Evolutionary conservation across 108 stramenopile genomes (phyloP).

Genomic region (Pseudonitzschia delicatissima): DNA sequence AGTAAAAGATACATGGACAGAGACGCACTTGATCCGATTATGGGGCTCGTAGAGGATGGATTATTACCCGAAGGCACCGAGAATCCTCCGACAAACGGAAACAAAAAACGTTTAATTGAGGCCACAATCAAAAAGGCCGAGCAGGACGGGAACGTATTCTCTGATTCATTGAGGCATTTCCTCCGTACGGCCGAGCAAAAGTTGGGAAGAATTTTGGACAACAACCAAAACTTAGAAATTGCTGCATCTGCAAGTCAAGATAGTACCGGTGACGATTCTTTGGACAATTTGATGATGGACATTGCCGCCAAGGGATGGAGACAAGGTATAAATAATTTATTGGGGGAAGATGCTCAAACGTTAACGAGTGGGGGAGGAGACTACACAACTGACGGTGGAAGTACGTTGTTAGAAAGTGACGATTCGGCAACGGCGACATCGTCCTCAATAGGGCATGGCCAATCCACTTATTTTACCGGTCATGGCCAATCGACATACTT

Average conservation of each 20-base stretch:
- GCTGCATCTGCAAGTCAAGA: constrained; percentile 2
- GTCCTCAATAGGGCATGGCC: background rate
- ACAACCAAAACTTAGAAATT: background rate
- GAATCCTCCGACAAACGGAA: background rate
- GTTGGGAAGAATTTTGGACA: constrained; percentile 3
- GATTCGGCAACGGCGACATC: constrained; percentile 6
- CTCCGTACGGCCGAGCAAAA: constrained; percentile 10
- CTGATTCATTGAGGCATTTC: constrained; percentile 8
- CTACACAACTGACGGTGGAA: constrained; percentile 11
- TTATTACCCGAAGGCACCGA: background rate
- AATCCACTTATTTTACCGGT: background rate
- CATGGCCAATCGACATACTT: background rate
- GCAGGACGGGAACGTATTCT: constrained; percentile 9
- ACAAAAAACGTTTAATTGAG: constrained; percentile 11
- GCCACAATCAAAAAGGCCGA: constrained; percentile 14
- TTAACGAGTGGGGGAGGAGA: background rate
- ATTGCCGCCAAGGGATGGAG: constrained; percentile 17
- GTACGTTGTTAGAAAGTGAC: background rate
- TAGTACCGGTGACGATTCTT: constrained; percentile 6
- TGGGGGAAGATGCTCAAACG: background rate
- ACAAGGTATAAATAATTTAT: background rate
- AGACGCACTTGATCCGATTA: background rate
- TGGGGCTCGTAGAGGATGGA: constrained; percentile 10
- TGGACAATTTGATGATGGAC: constrained; percentile 15
- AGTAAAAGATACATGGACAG: background rate